Percentiles rank a stretch among this genome's conserved stretches.
Evolutionary conservation across 176 grass and related monocot genomes (phyloP).

Genomic region (Eragrostis nindensis): DNA sequence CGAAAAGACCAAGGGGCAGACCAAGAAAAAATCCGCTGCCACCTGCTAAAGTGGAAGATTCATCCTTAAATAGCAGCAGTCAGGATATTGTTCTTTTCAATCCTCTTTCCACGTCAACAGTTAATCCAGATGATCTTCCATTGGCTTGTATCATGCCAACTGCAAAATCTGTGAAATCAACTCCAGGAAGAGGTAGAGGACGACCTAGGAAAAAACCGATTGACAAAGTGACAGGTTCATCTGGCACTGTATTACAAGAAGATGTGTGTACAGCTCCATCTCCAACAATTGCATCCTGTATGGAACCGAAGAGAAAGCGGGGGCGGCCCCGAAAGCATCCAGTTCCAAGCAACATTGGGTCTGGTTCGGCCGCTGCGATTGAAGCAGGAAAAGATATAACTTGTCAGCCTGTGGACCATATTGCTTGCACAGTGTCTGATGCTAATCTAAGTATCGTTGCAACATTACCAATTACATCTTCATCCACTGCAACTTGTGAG

Average conservation of each 20-base stretch:
- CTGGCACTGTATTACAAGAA: constrained; percentile 36
- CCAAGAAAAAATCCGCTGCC: constrained; percentile 58
- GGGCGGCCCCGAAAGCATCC: constrained; percentile 46
- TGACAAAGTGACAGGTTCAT: constrained; percentile 12
- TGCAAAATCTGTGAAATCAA: constrained; percentile 33
- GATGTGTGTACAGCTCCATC: constrained; percentile 24
- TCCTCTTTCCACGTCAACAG: constrained; percentile 31
- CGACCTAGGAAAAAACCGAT: constrained; percentile 51
- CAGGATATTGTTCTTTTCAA: constrained; percentile 35
- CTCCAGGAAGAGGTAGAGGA: constrained; percentile 48
- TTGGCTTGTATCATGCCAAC: constrained; percentile 34
- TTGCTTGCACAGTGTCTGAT: too few species aligned
- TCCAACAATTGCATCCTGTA: constrained; percentile 29
- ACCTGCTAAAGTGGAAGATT: constrained; percentile 38
- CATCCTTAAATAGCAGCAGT: constrained; percentile 28
- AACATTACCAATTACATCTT: constrained; percentile 13
- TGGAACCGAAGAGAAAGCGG: constrained; percentile 41
- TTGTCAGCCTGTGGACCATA: too few species aligned
- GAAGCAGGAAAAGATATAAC: constrained; percentile 46
- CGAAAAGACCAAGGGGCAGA: constrained; percentile 71
- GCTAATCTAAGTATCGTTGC: too few species aligned
- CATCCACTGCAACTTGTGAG: constrained; percentile 21
- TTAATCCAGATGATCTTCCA: constrained; percentile 35
- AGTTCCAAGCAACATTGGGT: constrained; percentile 26
- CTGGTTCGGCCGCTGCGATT: constrained; percentile 31